Base-by-base conservation (phyloP, 768 basidiomycete genomes). In the Trametes villosa region DNA sequence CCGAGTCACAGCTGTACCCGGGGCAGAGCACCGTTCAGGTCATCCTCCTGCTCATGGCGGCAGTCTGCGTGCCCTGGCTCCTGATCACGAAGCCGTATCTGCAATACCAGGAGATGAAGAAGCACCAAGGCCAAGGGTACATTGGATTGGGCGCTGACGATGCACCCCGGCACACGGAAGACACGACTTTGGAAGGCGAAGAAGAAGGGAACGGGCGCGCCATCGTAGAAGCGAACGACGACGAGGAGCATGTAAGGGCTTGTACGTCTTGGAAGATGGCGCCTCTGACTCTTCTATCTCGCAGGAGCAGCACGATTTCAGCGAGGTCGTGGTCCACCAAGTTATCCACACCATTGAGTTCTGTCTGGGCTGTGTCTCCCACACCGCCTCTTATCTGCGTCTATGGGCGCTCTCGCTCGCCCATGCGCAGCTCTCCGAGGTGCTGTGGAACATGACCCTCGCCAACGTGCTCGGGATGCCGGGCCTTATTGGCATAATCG, bases 311-410 rank as follows among this genome's bases (percentile, higher is more conserved):
- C 93, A 96, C 72, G 94, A 97, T 70, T 93, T 98, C 75, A 81
- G 94, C 70, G 97, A 99, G 75, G 86, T 97, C 59, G 85, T 97
- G 24, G 92, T 98, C 60, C 96, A 99, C 76, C 97, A 99, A 75
- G 81, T 97, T 63, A 99, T 99, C 70, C 97, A 98, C 76, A 96
- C 95, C 26, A 98, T 99, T 75, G 97, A 99, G 78, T 99, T 98
- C 77, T 99, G 97, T 72, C 86, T 99, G 33, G 97, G 96, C 8
- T 98, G 96, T 75, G 98, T 98, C 70, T 98, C 96, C 64, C 96
- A 98, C 75, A 98, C 96, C 1, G 93, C 93, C 13, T 94, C 91
- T 17, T 93, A 92, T 75, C 84, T 94, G 48, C 91, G 96, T 72
- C 81, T 99, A 38, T 98, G 96, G 96, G 97, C 97, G 20, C 84